Base-by-base conservation (phyloP, 257 asterid genomes). In the Capsicum baccatum region DNA sequence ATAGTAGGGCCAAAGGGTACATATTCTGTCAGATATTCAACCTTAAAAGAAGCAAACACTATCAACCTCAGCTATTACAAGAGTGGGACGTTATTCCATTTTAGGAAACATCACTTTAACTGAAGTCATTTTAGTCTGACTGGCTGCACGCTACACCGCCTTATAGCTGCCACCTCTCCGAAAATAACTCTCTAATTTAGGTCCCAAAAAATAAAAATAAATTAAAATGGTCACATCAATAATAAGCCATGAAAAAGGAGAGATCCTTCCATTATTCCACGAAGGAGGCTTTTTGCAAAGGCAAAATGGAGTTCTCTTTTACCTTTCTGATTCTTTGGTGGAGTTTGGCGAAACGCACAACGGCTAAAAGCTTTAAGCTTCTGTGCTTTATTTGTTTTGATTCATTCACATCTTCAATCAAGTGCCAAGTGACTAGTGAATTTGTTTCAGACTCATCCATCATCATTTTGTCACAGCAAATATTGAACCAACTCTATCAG, bases 91-190 rank as follows among this genome's bases (percentile, higher is more conserved):
- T 50, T 15, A 67, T 89, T 85, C 94, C 58, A 79, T 81, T 55
- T 86, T 8, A 39, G 90, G 95, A 89, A 89, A 84, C 17, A 12
- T 85, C 81, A 79, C 87, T 91, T 90, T 87, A 88, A 84, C 83
- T 82, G 66, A 84, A 55, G 88, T 90, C 90, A 89, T 74, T 19
- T 8, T 26, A 8, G 47, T 48, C 47, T 50, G 60, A 33, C 80
- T 48, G 80, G 21, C 21, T 67, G 21, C 52, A 66, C 90, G 33
- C 33, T 26, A 26, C 76, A 39, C 79, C 17, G 50, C 11, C 57
- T 52, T 52, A 62, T 83, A 58, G 37, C 79, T 82, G 76, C 81
- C 68, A 54, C 33, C 33, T 26, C 33, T 26, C 33, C 33, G 33
- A 26, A 26, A 26, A 26, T 26, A 26, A 26, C 33, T 52, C 73